Evolutionary conservation across 768 basidiomycete species (phyloP).

Genomic region (Leccinellum luteum): DNA sequence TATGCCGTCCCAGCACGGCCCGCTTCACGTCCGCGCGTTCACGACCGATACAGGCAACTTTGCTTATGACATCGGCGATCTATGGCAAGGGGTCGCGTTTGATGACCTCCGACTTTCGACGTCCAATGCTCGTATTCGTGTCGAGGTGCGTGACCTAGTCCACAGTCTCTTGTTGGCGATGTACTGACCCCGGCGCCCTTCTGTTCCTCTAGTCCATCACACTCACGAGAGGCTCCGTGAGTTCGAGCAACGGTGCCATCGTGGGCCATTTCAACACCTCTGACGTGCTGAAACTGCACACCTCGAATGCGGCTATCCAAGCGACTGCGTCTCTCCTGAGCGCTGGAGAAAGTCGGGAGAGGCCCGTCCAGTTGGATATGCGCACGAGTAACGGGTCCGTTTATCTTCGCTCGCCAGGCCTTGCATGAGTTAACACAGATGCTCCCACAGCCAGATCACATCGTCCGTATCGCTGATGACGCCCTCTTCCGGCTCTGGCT

Average conservation of each 20-base stretch:
- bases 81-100: constrained; percentile 30
- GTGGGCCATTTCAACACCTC: constrained; percentile 37
- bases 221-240: constrained; percentile 18
- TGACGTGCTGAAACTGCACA: constrained; percentile 26
- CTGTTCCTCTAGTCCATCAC: constrained; percentile 29
- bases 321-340: constrained; percentile 27
- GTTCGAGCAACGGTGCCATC: constrained; percentile 36
- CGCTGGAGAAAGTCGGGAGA: neutral
- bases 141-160: constrained; percentile 22
- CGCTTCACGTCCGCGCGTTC: constrained; percentile 28
- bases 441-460: constrained; percentile 13
- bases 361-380: constrained; percentile 14
- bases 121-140: constrained; percentile 26
- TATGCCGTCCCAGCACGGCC: neutral
- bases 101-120: constrained; percentile 21
- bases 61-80: constrained; percentile 25
- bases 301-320: constrained; percentile 36
- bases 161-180: neutral
- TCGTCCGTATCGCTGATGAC: constrained; percentile 26
- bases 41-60: constrained; percentile 30
- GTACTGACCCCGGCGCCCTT: neutral
- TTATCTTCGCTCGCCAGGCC: neutral
- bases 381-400: constrained; percentile 23
- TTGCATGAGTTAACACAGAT: neutral
- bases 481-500: constrained; percentile 7